These are phyloP conservation scores for Tulasnella sp. DNA, from an alignment of 768 basidiomycete species.

Conservation along the genomic window DNA sequence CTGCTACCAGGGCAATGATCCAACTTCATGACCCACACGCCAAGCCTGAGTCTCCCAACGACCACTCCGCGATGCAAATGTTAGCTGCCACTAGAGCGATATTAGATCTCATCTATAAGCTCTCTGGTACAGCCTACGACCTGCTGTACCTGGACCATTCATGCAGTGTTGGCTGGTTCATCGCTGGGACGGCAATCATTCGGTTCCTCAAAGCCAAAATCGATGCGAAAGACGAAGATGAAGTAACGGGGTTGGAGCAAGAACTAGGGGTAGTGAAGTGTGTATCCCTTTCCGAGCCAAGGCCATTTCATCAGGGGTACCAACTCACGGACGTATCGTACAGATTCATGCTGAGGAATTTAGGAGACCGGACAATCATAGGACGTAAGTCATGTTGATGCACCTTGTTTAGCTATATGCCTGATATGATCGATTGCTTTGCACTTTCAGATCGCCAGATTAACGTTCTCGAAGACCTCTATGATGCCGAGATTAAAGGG, in stretches of 20 bases:
- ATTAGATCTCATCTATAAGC: constrained; percentile 24
- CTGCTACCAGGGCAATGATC: constrained; percentile 24
- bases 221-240: constrained; percentile 2
- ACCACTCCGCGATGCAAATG: constrained; percentile 20
- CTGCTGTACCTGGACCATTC: constrained; percentile 40
- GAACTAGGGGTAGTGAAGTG: constrained; percentile 16
- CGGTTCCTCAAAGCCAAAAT: constrained; percentile 20
- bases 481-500: neutral
- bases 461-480: neutral
- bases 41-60: constrained; percentile 18
- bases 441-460: constrained; percentile 19
- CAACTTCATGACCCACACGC: constrained; percentile 35
- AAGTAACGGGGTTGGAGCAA: constrained; percentile 2
- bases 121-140: constrained; percentile 30
- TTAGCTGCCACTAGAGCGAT: constrained; percentile 24
- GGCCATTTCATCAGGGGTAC: too few relatives aligned
- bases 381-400: neutral
- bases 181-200: constrained; percentile 22
- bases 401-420: neutral
- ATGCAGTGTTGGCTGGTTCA: constrained; percentile 32
- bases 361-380: constrained; percentile 27
- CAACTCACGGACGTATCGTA: too few relatives aligned
- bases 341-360: constrained; percentile 27
- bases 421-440: too few relatives aligned
- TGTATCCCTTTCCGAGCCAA: too few relatives aligned